Percentiles rank a stretch among this genome's conserved stretches.
These are phyloP conservation scores for Juncus effusus DNA, from an alignment of 176 grass and related monocot genomes.

Conservation along the genomic window DNA sequence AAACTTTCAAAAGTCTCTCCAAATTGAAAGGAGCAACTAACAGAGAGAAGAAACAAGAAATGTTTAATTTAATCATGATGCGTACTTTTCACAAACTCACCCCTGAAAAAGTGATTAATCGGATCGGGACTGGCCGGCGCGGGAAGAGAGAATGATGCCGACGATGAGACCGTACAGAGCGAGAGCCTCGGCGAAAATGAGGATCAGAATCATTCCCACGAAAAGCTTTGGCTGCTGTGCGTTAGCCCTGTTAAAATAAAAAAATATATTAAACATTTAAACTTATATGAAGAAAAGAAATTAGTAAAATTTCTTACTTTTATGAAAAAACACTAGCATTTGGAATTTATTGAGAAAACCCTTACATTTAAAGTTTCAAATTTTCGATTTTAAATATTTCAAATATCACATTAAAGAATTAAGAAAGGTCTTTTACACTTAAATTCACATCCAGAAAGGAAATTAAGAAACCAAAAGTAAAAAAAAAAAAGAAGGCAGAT, in stretches of 20 bases:
- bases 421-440: no score
- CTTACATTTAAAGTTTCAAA: no score
- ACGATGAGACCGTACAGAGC: slow-evolving; percentile 39
- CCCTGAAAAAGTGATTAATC: slow-evolving; percentile 11
- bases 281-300: background rate
- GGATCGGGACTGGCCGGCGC: slow-evolving; percentile 29
- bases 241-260: slow-evolving; percentile 26
- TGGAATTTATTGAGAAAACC: no score
- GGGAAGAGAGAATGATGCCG: slow-evolving; percentile 34
- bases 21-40: slow-evolving; percentile 18
- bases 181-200: slow-evolving; percentile 32
- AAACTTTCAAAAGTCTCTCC: background rate
- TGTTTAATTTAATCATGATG: no score
- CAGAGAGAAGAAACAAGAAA: background rate
- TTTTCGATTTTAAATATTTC: no score
- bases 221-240: slow-evolving; percentile 37
- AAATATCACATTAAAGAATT: no score
- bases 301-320: no score
- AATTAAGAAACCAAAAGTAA: no score
- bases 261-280: background rate
- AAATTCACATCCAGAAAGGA: no score
- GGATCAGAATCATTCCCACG: slow-evolving; percentile 38
- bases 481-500: no score
- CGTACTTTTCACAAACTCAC: background rate
- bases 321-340: no score